Percentiles rank a stretch among this genome's conserved stretches.
Conservation (phyloP, 306 rosid species). For the Casuarina cunninghamiana region DNA sequence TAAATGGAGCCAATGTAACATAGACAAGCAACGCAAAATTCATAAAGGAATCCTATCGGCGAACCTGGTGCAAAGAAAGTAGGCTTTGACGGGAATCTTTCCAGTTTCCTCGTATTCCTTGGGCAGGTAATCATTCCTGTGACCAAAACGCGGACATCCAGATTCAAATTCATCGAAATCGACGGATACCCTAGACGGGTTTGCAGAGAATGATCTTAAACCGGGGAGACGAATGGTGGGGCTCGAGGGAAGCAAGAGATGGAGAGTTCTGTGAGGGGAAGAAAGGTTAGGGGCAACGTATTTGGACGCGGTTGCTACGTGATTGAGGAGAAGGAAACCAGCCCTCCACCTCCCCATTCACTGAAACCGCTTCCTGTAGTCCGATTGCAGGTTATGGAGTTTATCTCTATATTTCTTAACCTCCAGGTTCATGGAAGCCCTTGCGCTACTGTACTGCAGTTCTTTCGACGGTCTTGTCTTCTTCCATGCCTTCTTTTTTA, state of each 20-base stretch:
- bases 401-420: not conserved
- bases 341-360: slow-evolving; percentile 91
- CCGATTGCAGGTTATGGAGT: not conserved
- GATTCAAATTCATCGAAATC: slow-evolving; percentile 43
- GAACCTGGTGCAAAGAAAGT: slow-evolving; percentile 87
- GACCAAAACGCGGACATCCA: slow-evolving; percentile 22
- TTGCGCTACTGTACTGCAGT: not conserved
- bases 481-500: too few species aligned
- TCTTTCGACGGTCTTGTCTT: too few species aligned
- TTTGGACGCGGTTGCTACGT: slow-evolving; percentile 34
- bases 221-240: slow-evolving; percentile 28
- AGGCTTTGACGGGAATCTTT: slow-evolving; percentile 80
- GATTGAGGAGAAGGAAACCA: slow-evolving; percentile 50
- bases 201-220: slow-evolving; percentile 52
- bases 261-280: slow-evolving; percentile 17
- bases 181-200: slow-evolving; percentile 41
- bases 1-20: slow-evolving; percentile 18
- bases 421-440: not conserved
- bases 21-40: not conserved
- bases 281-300: slow-evolving; percentile 15
- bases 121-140: slow-evolving; percentile 20
- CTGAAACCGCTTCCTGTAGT: slow-evolving; percentile 22
- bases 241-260: slow-evolving; percentile 16
- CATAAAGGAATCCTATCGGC: slow-evolving; percentile 13
- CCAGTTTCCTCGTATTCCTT: slow-evolving; percentile 39